A percentile compares a stretch with the other conserved stretches of the same genome.
Conservation (phyloP, 768 basidiomycete genomes). For the Podaxis sp. region DNA sequence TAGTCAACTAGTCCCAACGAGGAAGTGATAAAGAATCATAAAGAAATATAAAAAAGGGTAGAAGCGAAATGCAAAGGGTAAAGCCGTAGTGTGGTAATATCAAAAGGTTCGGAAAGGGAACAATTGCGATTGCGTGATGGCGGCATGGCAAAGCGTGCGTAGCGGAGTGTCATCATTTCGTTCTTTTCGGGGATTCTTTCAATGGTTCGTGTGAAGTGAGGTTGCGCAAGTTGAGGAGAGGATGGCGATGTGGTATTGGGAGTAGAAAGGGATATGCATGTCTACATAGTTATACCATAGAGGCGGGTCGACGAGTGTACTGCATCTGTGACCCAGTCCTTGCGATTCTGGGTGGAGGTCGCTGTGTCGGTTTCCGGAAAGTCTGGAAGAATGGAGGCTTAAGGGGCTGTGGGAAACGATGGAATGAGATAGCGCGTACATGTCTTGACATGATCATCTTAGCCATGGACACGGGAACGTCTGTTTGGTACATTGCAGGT, state of each 20-base stretch:
- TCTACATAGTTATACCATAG: conserved; percentile 12
- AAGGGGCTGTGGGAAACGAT: not conserved
- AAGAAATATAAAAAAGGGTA: conserved; percentile 6
- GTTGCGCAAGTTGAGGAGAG: conserved; percentile 4
- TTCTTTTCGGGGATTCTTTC: conserved; percentile 11
- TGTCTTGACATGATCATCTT: conserved; percentile 41
- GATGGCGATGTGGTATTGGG: not conserved
- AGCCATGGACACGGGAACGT: conserved; percentile 36
- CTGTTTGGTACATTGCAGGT: conserved; percentile 32
- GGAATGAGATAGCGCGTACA: conserved; percentile 21
- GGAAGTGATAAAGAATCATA: conserved; percentile 9
- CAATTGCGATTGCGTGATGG: conserved; percentile 12
- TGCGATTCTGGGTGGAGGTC: conserved; percentile 4
- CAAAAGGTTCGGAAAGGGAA: not conserved
- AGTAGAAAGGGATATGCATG: conserved; percentile 5
- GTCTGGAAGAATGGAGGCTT: conserved; percentile 9
- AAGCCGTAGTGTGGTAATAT: conserved; percentile 2
- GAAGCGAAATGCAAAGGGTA: conserved; percentile 6
- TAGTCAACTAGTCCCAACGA: conserved; percentile 6
- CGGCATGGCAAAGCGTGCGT: conserved; percentile 6
- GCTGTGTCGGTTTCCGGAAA: conserved; percentile 11
- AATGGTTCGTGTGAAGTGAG: conserved; percentile 6
- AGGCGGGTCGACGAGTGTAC: conserved; percentile 10
- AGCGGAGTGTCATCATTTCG: conserved; percentile 9
- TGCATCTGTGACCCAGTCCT: conserved; percentile 14